phyloP scores from a whole-genome alignment of 495 filamentous ascomycete genomes.

The Neurospora sp. region DNA sequence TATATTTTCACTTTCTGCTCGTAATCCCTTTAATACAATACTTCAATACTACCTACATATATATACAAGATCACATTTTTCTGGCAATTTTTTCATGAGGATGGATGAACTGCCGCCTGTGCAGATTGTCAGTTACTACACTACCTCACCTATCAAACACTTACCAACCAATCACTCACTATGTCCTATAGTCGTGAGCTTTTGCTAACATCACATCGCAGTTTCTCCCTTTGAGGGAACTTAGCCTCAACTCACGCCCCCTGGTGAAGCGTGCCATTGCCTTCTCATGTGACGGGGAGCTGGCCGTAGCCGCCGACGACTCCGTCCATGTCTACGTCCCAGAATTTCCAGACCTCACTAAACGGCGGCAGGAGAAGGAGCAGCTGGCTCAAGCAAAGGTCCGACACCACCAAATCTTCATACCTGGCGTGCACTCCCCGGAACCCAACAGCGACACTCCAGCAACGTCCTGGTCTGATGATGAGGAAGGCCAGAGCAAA shows the following conservation, averaged over 20 bases:
- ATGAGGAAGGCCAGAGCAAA: constrained; percentile 6
- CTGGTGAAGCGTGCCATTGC: constrained; percentile 34
- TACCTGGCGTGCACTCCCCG: constrained; percentile 13
- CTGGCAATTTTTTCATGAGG: not conserved
- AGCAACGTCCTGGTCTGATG: constrained; percentile 11
- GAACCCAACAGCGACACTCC: constrained; percentile 6
- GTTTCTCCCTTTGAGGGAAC: constrained; percentile 32
- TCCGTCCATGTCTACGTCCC: constrained; percentile 37
- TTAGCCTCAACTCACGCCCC: constrained; percentile 32
- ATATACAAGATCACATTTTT: no score
- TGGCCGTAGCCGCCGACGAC: constrained; percentile 38
- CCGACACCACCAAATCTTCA: not conserved
- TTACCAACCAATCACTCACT: not conserved
- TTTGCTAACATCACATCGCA: constrained; percentile 7
- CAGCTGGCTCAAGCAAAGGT: not conserved
- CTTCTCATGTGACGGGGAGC: constrained; percentile 40
- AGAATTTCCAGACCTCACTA: constrained; percentile 25
- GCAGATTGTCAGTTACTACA: not conserved
- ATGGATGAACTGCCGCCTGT: not conserved
- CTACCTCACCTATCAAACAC: not conserved
- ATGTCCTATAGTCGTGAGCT: not conserved
- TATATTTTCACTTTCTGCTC: not conserved
- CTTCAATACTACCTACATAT: no score
- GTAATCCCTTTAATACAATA: no score
- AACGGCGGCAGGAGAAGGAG: constrained; percentile 4